Conservation (phyloP, 2,329 filamentous ascomycete species). For the Aspergillus unguis region DNA sequence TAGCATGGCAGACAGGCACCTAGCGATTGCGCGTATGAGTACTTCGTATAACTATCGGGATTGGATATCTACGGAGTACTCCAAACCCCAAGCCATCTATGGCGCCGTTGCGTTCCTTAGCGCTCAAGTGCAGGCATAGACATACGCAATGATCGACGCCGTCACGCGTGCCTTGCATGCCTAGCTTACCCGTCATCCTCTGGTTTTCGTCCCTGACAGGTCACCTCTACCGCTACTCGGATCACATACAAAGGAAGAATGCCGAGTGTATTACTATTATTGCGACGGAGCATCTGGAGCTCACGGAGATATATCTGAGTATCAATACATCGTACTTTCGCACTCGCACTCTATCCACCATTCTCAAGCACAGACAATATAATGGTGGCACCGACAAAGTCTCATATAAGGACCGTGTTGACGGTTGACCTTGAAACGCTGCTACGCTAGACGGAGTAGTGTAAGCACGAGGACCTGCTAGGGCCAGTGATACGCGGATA, state of each 20-base stretch:
- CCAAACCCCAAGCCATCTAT: background rate
- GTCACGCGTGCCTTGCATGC: slow-evolving; percentile 1
- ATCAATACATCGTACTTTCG: too few relatives aligned
- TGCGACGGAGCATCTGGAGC: too few relatives aligned
- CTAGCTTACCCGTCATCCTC: background rate
- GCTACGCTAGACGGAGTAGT: background rate
- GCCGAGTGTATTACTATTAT: too few relatives aligned
- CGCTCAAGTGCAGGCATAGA: too few relatives aligned
- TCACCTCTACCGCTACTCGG: too few relatives aligned
- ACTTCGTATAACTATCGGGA: too few relatives aligned
- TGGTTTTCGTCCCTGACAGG: background rate
- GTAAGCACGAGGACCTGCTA: background rate
- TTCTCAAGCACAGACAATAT: too few relatives aligned
- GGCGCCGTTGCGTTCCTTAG: background rate
- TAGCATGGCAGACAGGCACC: background rate
- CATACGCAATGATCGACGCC: background rate
- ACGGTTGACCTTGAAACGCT: background rate
- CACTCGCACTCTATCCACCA: too few relatives aligned
- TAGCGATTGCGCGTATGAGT: too few relatives aligned
- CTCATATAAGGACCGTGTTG: background rate
- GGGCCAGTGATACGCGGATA: slow-evolving; percentile 4
- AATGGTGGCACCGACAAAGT: background rate
- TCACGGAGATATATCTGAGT: too few relatives aligned
- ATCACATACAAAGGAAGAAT: too few relatives aligned
- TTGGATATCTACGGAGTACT: background rate